Evolutionary conservation across 345 rosid species (phyloP).

Genomic region (Salix exigua): DNA sequence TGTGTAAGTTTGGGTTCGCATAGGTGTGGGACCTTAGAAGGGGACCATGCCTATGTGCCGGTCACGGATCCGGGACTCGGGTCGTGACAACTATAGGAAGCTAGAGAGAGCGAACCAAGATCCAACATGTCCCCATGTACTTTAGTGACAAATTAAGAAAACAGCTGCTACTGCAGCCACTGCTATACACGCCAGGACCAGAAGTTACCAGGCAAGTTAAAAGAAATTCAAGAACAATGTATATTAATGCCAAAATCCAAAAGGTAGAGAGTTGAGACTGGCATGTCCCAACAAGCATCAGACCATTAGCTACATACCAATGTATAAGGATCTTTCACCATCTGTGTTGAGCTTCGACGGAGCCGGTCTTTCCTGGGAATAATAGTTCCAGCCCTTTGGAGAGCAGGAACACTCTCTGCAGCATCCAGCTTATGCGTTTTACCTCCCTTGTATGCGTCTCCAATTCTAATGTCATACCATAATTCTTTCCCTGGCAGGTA

Average conservation of each 20-base stretch:
- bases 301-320: conserved; percentile 50
- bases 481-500: conserved; percentile 87
- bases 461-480: conserved; percentile 86
- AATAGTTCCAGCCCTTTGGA: conserved; percentile 95
- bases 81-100: too few species aligned
- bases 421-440: conserved; percentile 64
- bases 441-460: conserved; percentile 61
- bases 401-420: conserved; percentile 80
- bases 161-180: too few species aligned
- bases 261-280: not conserved
- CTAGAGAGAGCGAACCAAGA: not conserved
- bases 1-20: too few species aligned
- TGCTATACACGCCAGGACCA: too few species aligned
- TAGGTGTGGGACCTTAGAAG: too few species aligned
- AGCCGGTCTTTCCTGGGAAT: conserved; percentile 87
- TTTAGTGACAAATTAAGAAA: not conserved
- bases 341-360: conserved; percentile 92
- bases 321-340: conserved; percentile 88
- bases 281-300: not conserved
- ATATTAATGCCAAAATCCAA: not conserved
- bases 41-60: too few species aligned
- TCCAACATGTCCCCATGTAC: not conserved
- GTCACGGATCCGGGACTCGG: too few species aligned
- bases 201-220: not conserved
- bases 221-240: not conserved